phyloP scores from a whole-genome alignment of 805 yeast genomes.

The Spathaspora boniae region DNA sequence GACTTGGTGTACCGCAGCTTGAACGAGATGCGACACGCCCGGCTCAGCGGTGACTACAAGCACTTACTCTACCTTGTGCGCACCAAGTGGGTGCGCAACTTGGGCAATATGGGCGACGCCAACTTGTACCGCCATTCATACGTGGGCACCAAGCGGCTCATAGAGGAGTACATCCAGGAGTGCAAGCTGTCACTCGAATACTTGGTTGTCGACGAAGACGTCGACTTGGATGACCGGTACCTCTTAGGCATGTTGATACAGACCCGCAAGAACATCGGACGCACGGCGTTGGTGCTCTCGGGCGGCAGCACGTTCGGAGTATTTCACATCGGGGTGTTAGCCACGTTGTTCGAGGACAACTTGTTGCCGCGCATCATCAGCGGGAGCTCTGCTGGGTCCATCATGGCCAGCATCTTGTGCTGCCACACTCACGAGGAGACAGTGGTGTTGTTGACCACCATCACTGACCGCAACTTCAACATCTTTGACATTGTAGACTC shows the following conservation, averaged over 20 bases:
- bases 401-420: constrained; percentile 85
- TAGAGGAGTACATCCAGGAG: constrained; percentile 80
- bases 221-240: constrained; percentile 60
- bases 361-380: constrained; percentile 83
- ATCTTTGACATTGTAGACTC: constrained; percentile 53
- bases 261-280: constrained; percentile 86
- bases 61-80: constrained; percentile 69
- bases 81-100: constrained; percentile 79
- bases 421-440: constrained; percentile 75
- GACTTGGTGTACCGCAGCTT: constrained; percentile 52
- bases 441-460: constrained; percentile 50
- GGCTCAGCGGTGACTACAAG: constrained; percentile 55
- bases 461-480: constrained; percentile 54
- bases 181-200: constrained; percentile 50
- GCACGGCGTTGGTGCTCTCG: constrained; percentile 90
- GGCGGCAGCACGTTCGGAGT: constrained; percentile 97
- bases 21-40: constrained; percentile 54
- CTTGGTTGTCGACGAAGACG: constrained; percentile 36
- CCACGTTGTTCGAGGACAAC: constrained; percentile 69
- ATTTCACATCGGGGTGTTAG: constrained; percentile 87
- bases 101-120: constrained; percentile 84
- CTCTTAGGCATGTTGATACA: constrained; percentile 77
- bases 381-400: constrained; percentile 96
- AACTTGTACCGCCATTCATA: constrained; percentile 72
- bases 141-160: constrained; percentile 80